These are phyloP conservation scores for Rhazya stricta DNA, from an alignment of 257 asterid species.

Conservation along the genomic window DNA sequence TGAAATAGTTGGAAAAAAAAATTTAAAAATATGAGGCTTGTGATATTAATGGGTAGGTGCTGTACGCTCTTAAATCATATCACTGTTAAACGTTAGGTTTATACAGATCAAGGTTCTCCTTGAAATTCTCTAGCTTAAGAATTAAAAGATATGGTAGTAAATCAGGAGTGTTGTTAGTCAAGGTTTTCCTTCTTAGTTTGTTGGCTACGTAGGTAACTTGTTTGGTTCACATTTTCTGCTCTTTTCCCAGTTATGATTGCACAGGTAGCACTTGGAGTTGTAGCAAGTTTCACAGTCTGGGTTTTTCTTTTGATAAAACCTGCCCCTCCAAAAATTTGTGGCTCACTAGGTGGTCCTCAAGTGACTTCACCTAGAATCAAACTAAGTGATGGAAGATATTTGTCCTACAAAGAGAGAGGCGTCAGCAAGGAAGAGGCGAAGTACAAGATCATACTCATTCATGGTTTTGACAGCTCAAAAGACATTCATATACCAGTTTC, in stretches of 20 bases:
- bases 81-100: background rate
- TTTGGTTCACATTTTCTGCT: conserved; percentile 2
- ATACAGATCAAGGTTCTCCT: background rate
- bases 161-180: background rate
- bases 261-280: conserved; percentile 5
- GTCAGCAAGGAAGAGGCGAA: conserved; percentile 13
- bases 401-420: conserved; percentile 20
- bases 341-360: conserved; percentile 18
- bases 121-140: background rate
- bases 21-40: background rate
- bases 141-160: background rate
- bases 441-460: conserved; percentile 13
- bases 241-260: conserved; percentile 11
- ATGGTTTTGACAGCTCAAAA: conserved; percentile 20
- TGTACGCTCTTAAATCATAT: background rate
- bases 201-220: background rate
- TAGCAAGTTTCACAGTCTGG: conserved; percentile 7
- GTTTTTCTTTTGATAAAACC: conserved; percentile 9
- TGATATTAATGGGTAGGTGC: background rate
- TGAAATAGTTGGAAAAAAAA: background rate
- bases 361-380: conserved; percentile 19
- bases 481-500: conserved; percentile 10
- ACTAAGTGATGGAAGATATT: conserved; percentile 20
- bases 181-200: background rate
- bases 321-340: conserved; percentile 12